phyloP scores from a whole-genome alignment of 1,139 yeast genomes.

The Debaryomyces udenii region DNA sequence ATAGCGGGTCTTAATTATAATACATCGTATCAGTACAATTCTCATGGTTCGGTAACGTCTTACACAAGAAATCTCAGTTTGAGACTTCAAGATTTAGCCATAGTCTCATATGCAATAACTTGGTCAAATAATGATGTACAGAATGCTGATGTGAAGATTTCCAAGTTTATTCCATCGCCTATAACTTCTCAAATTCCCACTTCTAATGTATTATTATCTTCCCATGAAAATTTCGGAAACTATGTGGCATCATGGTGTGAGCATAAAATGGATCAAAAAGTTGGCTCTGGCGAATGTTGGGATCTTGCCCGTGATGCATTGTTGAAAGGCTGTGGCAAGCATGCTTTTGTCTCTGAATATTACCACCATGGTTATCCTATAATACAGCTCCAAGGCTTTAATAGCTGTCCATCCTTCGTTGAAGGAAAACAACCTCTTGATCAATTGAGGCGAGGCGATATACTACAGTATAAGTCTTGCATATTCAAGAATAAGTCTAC shows the following conservation, averaged over 20 bases:
- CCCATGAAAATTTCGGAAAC: constrained; percentile 49
- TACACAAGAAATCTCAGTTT: constrained; percentile 31
- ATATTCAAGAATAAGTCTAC: constrained; percentile 38
- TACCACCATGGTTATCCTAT: constrained; percentile 62
- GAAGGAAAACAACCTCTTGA: constrained; percentile 30
- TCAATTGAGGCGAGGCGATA: constrained; percentile 46
- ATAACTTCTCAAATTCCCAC: constrained; percentile 35
- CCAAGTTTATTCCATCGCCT: constrained; percentile 55
- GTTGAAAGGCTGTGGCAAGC: constrained; percentile 59
- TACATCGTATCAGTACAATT: constrained; percentile 27
- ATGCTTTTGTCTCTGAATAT: constrained; percentile 61
- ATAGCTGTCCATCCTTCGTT: constrained; percentile 21
- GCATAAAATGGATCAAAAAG: constrained; percentile 53
- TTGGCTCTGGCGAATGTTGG: constrained; percentile 82
- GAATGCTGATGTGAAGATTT: constrained; percentile 30
- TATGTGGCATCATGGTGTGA: constrained; percentile 69
- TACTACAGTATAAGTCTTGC: constrained; percentile 45
- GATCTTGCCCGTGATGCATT: constrained; percentile 70
- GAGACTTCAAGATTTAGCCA: constrained; percentile 55
- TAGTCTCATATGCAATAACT: constrained; percentile 44
- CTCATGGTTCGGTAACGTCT: constrained; percentile 17
- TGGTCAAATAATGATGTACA: constrained; percentile 43
- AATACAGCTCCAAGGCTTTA: constrained; percentile 36
- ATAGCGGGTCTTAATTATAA: constrained; percentile 41
- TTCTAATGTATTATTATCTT: constrained; percentile 39